phyloP scores from a whole-genome alignment of 2,329 filamentous ascomycete genomes.

The Myriangium duriaei region DNA sequence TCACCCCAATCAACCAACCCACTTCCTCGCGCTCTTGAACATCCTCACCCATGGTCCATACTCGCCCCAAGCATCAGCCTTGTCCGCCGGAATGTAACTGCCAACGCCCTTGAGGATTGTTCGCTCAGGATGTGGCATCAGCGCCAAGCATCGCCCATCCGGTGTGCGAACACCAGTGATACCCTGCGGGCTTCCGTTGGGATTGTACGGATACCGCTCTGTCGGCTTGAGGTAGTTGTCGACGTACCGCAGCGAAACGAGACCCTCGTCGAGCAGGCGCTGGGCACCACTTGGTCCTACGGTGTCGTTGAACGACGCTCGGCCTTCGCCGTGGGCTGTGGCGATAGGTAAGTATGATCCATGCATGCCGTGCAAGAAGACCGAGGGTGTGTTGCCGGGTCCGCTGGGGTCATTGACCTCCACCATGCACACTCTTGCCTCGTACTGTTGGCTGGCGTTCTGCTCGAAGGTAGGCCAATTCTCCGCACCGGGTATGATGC shows the following conservation, averaged over 20 bases:
- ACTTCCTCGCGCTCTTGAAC: constrained; percentile 77
- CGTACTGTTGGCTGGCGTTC: constrained; percentile 80
- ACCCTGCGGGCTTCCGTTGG: constrained; percentile 70
- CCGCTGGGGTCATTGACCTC: constrained; percentile 51
- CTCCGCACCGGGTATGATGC: constrained; percentile 70
- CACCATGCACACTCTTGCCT: constrained; percentile 78
- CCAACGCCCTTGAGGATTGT: constrained; percentile 68
- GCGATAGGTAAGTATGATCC: constrained; percentile 73
- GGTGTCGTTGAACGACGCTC: constrained; percentile 43
- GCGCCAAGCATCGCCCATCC: constrained; percentile 69
- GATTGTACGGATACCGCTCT: constrained; percentile 78
- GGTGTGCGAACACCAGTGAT: constrained; percentile 67
- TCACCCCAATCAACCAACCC: constrained; percentile 63
- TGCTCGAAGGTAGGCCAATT: constrained; percentile 78
- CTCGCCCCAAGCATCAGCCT: constrained; percentile 57
- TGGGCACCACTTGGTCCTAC: constrained; percentile 34
- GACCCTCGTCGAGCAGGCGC: constrained; percentile 49
- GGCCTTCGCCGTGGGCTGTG: constrained; percentile 83
- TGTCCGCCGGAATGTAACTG: constrained; percentile 58
- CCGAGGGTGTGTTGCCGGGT: constrained; percentile 41
- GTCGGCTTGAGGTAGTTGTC: constrained; percentile 69
- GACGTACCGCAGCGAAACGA: constrained; percentile 70
- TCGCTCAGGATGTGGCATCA: constrained; percentile 94
- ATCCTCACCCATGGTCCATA: constrained; percentile 75
- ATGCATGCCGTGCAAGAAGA: constrained; percentile 84